Evolutionary conservation across 139 green algal species (phyloP).

Genomic region (Yamagishiella unicocca): DNA sequence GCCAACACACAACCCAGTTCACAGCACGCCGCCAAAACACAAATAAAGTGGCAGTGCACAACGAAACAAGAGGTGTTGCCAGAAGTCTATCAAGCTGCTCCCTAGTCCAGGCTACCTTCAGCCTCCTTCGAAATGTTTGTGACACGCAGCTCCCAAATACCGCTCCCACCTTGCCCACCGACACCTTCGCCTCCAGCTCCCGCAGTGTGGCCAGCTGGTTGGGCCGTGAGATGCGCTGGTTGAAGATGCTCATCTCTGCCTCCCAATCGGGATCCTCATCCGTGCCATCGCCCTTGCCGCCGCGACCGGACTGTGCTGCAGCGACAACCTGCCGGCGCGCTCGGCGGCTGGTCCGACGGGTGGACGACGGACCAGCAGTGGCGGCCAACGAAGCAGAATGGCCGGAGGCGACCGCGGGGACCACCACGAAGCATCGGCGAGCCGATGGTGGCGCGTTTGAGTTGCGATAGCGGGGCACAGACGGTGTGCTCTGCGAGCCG

Average conservation of each 20-base stretch:
- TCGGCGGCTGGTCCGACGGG: background rate
- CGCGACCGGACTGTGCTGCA: background rate
- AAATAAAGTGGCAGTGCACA: no score
- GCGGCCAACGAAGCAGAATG: background rate
- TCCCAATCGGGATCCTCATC: constrained; percentile 83
- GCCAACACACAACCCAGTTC: no score
- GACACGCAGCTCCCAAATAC: no score
- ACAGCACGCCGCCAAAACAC: no score
- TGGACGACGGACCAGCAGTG: background rate
- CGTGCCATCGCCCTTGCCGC: constrained; percentile 11
- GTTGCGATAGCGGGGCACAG: background rate
- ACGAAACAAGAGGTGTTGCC: no score
- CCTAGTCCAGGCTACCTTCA: no score
- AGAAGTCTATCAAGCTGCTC: no score
- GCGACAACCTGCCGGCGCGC: background rate
- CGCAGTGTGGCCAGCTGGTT: constrained; percentile 88
- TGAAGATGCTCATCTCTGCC: constrained; percentile 89
- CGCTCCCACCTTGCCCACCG: constrained; percentile 74
- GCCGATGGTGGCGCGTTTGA: background rate
- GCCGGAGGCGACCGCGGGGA: background rate
- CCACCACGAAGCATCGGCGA: background rate
- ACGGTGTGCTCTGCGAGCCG: background rate
- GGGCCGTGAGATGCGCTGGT: constrained; percentile 76
- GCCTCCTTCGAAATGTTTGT: no score
- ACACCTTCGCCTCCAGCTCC: constrained; percentile 79